Evolutionary conservation across 768 basidiomycete genomes (phyloP).

Genomic region (Heimioporus sp.): DNA sequence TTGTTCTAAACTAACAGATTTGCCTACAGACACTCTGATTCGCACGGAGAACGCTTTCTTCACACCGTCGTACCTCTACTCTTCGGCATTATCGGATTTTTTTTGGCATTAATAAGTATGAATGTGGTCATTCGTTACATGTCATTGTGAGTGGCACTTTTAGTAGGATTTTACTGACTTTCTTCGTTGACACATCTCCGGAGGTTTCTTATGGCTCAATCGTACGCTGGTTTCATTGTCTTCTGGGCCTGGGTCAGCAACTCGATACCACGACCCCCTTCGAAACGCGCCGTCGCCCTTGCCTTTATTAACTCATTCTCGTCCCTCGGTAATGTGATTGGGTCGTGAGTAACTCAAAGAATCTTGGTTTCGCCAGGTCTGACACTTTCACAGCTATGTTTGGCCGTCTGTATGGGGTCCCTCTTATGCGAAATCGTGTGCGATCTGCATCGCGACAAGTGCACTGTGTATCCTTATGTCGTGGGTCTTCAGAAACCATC

Average conservation of each 20-base stretch:
- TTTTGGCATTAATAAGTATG: conserved; percentile 64
- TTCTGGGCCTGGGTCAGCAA: conserved; percentile 55
- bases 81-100: conserved; percentile 65
- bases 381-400: conserved; percentile 43
- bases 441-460: conserved; percentile 64
- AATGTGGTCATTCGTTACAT: conserved; percentile 62
- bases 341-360: conserved; percentile 55
- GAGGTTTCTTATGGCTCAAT: conserved; percentile 72
- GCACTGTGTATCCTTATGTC: conserved; percentile 51
- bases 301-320: conserved; percentile 81
- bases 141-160: conserved; percentile 45
- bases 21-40: conserved; percentile 61
- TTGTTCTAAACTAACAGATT: background rate
- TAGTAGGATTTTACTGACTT: background rate
- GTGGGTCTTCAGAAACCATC: conserved; percentile 43
- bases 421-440: conserved; percentile 67
- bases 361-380: no score
- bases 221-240: conserved; percentile 69
- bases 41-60: conserved; percentile 64
- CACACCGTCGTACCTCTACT: conserved; percentile 57
- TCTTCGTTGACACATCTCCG: conserved; percentile 3
- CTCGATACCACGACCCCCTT: conserved; percentile 71
- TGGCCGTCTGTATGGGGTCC: conserved; percentile 74
- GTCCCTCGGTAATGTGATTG: conserved; percentile 80
- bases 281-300: conserved; percentile 81